These are phyloP conservation scores for Zelopaecilomyces penicillatus DNA, from an alignment of 2,329 filamentous ascomycete genomes.

Conservation along the genomic window DNA sequence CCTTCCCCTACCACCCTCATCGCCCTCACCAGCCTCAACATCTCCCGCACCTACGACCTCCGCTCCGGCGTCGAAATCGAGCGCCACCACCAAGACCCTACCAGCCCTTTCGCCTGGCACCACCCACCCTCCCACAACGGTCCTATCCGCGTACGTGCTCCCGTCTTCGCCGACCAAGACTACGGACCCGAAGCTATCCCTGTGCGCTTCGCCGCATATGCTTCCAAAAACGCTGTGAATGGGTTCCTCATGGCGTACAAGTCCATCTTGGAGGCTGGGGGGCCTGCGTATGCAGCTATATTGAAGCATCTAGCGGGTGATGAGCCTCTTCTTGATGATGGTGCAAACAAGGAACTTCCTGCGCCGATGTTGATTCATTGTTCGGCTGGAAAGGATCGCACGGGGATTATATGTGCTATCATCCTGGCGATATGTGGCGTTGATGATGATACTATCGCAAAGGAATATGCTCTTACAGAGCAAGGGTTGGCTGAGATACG, in stretches of 20 bases:
- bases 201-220: slow-evolving; percentile 51
- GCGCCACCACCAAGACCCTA: slow-evolving; percentile 22
- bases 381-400: slow-evolving; percentile 70
- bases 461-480: slow-evolving; percentile 62
- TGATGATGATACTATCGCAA: slow-evolving; percentile 47
- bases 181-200: slow-evolving; percentile 57
- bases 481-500: slow-evolving; percentile 48
- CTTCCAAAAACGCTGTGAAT: slow-evolving; percentile 36
- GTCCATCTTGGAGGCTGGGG: slow-evolving; percentile 49
- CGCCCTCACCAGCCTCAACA: slow-evolving; percentile 45
- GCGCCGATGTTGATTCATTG: slow-evolving; percentile 60
- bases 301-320: slow-evolving; percentile 45
- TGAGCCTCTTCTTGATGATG: not conserved
- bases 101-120: slow-evolving; percentile 1
- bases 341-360: slow-evolving; percentile 16
- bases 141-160: slow-evolving; percentile 48
- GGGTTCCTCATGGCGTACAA: slow-evolving; percentile 58
- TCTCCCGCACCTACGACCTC: slow-evolving; percentile 61
- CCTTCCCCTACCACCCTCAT: slow-evolving; percentile 41
- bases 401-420: slow-evolving; percentile 60
- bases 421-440: slow-evolving; percentile 57
- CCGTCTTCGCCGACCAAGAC: slow-evolving; percentile 55
- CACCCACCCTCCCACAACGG: slow-evolving; percentile 9
- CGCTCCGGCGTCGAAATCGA: slow-evolving; percentile 54
- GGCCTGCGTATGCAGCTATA: slow-evolving; percentile 40